Percentiles rank a stretch among this genome's conserved stretches.
These are phyloP conservation scores for Pythium oligandrum DNA, from an alignment of 352 stramenopile species.

Conservation along the genomic window DNA sequence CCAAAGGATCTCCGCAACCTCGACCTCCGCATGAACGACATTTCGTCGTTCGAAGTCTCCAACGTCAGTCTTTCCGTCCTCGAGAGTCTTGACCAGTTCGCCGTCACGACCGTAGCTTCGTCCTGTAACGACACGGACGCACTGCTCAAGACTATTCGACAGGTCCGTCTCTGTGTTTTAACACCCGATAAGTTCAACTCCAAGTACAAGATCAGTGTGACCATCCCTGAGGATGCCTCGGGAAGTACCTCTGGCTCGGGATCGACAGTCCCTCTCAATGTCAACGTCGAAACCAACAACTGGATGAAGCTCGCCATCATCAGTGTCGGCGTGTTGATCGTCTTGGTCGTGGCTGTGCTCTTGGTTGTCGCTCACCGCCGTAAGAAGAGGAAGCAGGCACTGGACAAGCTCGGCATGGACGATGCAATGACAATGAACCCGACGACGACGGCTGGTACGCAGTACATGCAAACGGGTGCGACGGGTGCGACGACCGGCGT, in stretches of 20 bases:
- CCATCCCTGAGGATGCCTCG: background rate
- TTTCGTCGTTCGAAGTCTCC: background rate
- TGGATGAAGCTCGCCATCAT: constrained; percentile 11
- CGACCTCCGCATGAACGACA: background rate
- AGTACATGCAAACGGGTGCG: constrained; percentile 9
- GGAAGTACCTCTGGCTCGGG: constrained; percentile 1
- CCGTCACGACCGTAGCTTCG: background rate
- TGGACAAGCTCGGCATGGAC: background rate
- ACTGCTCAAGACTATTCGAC: background rate
- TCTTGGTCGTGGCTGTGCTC: constrained; percentile 11
- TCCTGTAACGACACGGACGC: background rate
- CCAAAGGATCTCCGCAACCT: background rate
- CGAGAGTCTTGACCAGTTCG: background rate
- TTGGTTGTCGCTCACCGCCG: constrained; percentile 22
- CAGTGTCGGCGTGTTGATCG: constrained; percentile 16
- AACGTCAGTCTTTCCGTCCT: background rate
- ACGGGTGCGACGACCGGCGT: constrained; percentile 25
- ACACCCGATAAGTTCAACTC: background rate
- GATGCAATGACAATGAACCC: background rate
- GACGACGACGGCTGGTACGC: background rate
- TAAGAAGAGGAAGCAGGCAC: background rate
- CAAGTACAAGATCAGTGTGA: background rate
- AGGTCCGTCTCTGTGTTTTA: background rate
- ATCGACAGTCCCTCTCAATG: constrained; percentile 16
- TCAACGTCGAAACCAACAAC: constrained; percentile 1